phyloP scores from a whole-genome alignment of 2,329 filamentous ascomycete species.

The Alternaria incomplexa region DNA sequence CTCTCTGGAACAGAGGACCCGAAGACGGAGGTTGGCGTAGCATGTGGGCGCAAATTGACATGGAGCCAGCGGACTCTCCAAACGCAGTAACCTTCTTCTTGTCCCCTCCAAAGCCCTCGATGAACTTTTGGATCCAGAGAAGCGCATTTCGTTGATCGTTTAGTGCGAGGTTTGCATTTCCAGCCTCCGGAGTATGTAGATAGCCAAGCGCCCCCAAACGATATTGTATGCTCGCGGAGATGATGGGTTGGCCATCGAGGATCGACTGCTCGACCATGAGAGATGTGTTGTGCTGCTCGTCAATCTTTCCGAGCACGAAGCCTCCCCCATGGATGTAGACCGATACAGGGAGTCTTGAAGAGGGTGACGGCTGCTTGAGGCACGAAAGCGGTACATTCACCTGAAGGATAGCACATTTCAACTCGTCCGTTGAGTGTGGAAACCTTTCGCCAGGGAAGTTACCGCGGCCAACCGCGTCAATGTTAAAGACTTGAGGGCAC shows the following conservation, averaged over 20 bases:
- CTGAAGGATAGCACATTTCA: constrained; percentile 27
- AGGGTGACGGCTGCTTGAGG: constrained; percentile 5
- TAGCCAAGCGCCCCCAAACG: constrained; percentile 35
- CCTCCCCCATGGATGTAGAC: constrained; percentile 62
- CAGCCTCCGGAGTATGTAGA: constrained; percentile 50
- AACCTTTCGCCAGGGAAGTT: constrained; percentile 14
- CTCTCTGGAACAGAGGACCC: constrained; percentile 27
- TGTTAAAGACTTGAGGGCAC: constrained; percentile 22
- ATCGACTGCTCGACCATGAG: constrained; percentile 32
- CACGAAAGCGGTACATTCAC: constrained; percentile 27
- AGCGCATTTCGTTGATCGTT: constrained; percentile 44
- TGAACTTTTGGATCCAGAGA: constrained; percentile 44
- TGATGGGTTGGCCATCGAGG: constrained; percentile 18
- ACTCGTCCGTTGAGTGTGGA: constrained; percentile 13
- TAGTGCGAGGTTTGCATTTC: constrained; percentile 34
- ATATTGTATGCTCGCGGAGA: constrained; percentile 31
- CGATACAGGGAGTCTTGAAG: constrained; percentile 53
- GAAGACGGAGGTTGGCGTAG: constrained; percentile 13
- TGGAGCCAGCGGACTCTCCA: constrained; percentile 56
- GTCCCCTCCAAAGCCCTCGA: constrained; percentile 46
- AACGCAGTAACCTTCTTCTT: constrained; percentile 41
- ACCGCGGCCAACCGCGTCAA: constrained; percentile 17
- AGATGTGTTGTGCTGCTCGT: constrained; percentile 31
- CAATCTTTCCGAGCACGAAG: constrained; percentile 48
- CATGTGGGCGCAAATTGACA: constrained; percentile 34